A percentile compares a stretch with the other conserved stretches of the same genome.
Evolutionary conservation across 208 protist genomes (phyloP).

Genomic region (Acanthamoeba royreba): DNA sequence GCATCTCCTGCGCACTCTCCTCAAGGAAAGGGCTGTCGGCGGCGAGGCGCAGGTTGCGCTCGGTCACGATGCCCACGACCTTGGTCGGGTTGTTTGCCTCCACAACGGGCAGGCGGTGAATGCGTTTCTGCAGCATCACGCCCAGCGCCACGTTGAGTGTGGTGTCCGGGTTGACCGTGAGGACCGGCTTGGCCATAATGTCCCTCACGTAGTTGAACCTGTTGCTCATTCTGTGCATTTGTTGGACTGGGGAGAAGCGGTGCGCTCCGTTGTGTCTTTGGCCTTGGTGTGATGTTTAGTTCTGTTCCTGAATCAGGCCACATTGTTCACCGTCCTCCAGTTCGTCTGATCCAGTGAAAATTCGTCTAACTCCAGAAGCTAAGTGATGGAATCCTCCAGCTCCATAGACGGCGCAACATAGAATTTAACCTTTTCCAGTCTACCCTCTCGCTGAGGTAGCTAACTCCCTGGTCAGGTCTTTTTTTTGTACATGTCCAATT

Average conservation of each 20-base stretch:
- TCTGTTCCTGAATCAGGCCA: no score
- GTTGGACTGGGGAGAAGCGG: neutral
- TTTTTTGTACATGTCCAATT: no score
- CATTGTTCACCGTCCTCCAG: no score
- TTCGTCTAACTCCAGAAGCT: neutral
- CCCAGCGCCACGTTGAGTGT: neutral
- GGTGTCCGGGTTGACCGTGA: slow-evolving; percentile 15
- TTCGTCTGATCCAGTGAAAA: no score
- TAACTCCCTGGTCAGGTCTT: no score
- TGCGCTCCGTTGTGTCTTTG: neutral
- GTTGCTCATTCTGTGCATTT: slow-evolving; percentile 23
- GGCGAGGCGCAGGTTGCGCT: slow-evolving; percentile 64
- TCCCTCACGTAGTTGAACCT: neutral
- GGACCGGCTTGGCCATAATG: slow-evolving; percentile 23
- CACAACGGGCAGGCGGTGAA: slow-evolving; percentile 43
- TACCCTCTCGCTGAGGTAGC: no score
- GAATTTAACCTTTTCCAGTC: no score
- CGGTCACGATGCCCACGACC: slow-evolving; percentile 56
- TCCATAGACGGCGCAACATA: no score
- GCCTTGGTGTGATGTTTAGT: neutral
- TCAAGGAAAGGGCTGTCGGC: slow-evolving; percentile 53
- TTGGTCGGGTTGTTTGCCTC: neutral
- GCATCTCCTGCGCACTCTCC: slow-evolving; percentile 55
- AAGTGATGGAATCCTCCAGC: no score
- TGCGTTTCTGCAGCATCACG: slow-evolving; percentile 10